Percentiles rank a stretch among this genome's conserved stretches.
These are phyloP conservation scores for Candida sanyaensis DNA, from an alignment of 1,139 yeast species.

Conservation along the genomic window DNA sequence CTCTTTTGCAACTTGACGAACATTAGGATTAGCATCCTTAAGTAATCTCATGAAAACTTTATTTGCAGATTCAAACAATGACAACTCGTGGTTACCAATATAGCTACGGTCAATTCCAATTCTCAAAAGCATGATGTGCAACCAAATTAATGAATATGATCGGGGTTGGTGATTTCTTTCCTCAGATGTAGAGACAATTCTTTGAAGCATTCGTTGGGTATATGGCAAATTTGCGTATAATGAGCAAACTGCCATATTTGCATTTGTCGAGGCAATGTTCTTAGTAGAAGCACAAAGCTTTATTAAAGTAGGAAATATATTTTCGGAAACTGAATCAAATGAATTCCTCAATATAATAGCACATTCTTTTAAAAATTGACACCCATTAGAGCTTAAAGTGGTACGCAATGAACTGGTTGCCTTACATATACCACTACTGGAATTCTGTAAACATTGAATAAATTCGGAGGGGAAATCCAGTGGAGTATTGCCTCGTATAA, in stretches of 20 bases:
- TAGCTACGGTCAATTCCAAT: slow-evolving; percentile 23
- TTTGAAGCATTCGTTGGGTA: slow-evolving; percentile 53
- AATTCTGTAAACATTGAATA: slow-evolving; percentile 38
- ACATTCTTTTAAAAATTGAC: slow-evolving; percentile 77
- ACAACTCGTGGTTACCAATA: slow-evolving; percentile 40
- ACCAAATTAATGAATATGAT: slow-evolving; percentile 68
- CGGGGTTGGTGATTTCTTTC: slow-evolving; percentile 78
- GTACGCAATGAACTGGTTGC: slow-evolving; percentile 79
- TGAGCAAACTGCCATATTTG: slow-evolving; percentile 66
- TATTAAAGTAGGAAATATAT: slow-evolving; percentile 56
- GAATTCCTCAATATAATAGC: slow-evolving; percentile 49
- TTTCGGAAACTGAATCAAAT: slow-evolving; percentile 67
- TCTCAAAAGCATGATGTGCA: slow-evolving; percentile 60
- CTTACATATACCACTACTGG: slow-evolving; percentile 67
- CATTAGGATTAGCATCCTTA: slow-evolving; percentile 78
- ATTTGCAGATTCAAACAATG: slow-evolving; percentile 49
- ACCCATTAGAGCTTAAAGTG: slow-evolving; percentile 73
- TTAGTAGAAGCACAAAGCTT: slow-evolving; percentile 76
- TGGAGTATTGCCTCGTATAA: slow-evolving; percentile 58
- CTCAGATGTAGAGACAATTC: slow-evolving; percentile 51
- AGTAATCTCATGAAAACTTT: slow-evolving; percentile 62
- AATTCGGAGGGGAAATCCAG: slow-evolving; percentile 44
- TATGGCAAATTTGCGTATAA: slow-evolving; percentile 59
- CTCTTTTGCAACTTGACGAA: slow-evolving; percentile 72
- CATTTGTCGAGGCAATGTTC: slow-evolving; percentile 74